Evolutionary conservation across 2,329 filamentous ascomycete genomes (phyloP), one percentile per base, ranked within the genome.

Genomic region (Fusarium caatingaense): DNA sequence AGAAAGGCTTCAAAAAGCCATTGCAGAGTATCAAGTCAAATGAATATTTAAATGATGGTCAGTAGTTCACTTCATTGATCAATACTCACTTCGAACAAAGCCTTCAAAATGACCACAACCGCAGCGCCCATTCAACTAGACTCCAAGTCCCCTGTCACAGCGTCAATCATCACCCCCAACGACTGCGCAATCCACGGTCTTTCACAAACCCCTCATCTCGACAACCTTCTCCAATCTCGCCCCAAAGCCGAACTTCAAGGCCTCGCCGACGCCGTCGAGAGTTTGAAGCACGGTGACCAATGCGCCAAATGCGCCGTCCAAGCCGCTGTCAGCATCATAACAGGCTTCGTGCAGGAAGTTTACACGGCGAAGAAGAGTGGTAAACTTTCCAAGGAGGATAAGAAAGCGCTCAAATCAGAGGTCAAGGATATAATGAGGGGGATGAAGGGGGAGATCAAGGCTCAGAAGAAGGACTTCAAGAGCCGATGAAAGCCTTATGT

Each of bases 371-470:
- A 69, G 16, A 69, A 67, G 44, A 50, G 18, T 30, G 61, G 66
- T 2, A 70, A 70, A 15, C 20, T 66, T 9, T 70, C 56, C 8
- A 69, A 67, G 21, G 66, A 69, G 7, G 66, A 69, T 1, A 69
- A 69, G 56, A 61, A 55, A 48, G 61, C 66, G 25, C 62, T 69
- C 32, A 69, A 69, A 53, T 46, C 32, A 23, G 62, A 70, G 50
- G 46, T 70, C 34, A 56, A 56, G 66, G 66, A 45, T n/a, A 37
- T 69, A 13, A 48, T 51, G 4, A 59, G 47, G 30, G 61, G 61
- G 6, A 37, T 70, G 6, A 69, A 70, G 41, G 44, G 37, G 12
- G 56, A 54, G 2, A 56, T 63, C 5, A 58, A 51, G 44, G 27
- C 15, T 15, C 56, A 54, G 8, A 66, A 66, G 34, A 42, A 41